These are phyloP conservation scores for Panellus pusillus DNA, from an alignment of 768 basidiomycete species.

Conservation along the genomic window DNA sequence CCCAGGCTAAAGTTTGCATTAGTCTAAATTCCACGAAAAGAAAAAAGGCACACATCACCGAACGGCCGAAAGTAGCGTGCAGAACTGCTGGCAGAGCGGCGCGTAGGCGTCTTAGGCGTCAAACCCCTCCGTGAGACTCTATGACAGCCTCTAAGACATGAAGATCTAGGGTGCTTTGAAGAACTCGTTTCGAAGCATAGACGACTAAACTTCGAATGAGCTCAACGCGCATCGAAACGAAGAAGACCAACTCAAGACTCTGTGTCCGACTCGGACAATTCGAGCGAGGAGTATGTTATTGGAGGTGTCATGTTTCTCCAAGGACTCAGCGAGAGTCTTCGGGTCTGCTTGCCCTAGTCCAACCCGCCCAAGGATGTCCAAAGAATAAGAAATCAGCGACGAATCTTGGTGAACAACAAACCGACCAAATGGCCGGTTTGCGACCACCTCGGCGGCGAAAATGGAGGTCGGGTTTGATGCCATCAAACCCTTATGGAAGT, in stretches of 20 bases:
- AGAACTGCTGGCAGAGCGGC: constrained; percentile 25
- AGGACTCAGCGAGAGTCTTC: constrained; percentile 51
- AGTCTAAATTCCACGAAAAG: not conserved
- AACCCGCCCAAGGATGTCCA: constrained; percentile 67
- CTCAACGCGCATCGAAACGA: not conserved
- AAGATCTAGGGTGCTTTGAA: constrained; percentile 55
- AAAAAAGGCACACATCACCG: constrained; percentile 54
- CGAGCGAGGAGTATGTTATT: constrained; percentile 62
- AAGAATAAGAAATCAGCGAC: constrained; percentile 62
- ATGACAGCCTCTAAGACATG: constrained; percentile 57
- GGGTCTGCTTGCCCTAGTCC: constrained; percentile 48
- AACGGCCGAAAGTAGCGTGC: constrained; percentile 55
- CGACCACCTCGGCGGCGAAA: constrained; percentile 49
- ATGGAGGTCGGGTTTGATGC: constrained; percentile 52
- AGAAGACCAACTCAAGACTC: constrained; percentile 52
- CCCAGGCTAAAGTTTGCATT: constrained; percentile 44
- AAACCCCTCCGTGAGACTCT: constrained; percentile 33
- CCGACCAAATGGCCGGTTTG: constrained; percentile 53
- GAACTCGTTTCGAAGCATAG: constrained; percentile 61
- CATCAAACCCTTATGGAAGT: constrained; percentile 57
- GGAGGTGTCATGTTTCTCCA: constrained; percentile 57
- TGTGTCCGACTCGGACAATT: constrained; percentile 51
- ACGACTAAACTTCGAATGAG: constrained; percentile 48
- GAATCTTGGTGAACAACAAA: constrained; percentile 65
- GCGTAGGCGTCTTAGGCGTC: constrained; percentile 34